phyloP scores from a whole-genome alignment of 805 yeast species.

The Metschnikowia rubicola region DNA sequence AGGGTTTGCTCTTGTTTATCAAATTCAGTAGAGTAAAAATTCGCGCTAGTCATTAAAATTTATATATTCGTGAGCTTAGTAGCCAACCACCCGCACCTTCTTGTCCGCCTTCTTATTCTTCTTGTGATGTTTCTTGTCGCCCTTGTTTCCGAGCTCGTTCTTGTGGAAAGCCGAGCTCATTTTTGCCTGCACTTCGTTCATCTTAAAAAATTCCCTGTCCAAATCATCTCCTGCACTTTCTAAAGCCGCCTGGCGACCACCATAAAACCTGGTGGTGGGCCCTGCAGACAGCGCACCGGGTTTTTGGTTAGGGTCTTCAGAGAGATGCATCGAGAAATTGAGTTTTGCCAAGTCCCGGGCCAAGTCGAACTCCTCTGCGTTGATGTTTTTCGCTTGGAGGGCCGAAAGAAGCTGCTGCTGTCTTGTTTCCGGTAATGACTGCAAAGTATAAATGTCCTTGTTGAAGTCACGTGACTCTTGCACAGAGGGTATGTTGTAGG shows the following conservation, averaged over 20 bases:
- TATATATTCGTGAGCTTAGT: conserved; percentile 3
- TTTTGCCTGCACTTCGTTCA: conserved; percentile 61
- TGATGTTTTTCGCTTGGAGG: conserved; percentile 52
- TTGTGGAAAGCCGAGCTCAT: conserved; percentile 73
- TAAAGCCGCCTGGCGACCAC: conserved; percentile 80
- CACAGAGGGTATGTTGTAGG: conserved; percentile 50
- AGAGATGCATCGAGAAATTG: conserved; percentile 77
- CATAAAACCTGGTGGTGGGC: conserved; percentile 57
- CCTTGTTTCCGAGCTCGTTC: conserved; percentile 21
- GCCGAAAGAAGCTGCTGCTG: conserved; percentile 67
- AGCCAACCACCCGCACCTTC: conserved; percentile 27
- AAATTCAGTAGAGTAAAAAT: neutral
- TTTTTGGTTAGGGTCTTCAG: conserved; percentile 25
- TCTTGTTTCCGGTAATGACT: conserved; percentile 67
- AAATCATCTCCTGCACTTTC: conserved; percentile 77
- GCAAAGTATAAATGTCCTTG: conserved; percentile 64
- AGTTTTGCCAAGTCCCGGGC: conserved; percentile 66
- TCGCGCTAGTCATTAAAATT: neutral
- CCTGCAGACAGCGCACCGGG: conserved; percentile 22
- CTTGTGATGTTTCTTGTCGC: conserved; percentile 64
- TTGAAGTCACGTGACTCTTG: conserved; percentile 55
- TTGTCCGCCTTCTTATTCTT: conserved; percentile 67
- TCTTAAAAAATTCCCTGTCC: conserved; percentile 80
- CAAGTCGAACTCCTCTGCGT: conserved; percentile 54
- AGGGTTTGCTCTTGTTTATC: neutral